Evolutionary conservation across 2,329 filamentous ascomycete species (phyloP), one percentile per base, ranked within the genome.

Genomic region (Sclerotinia nivalis): DNA sequence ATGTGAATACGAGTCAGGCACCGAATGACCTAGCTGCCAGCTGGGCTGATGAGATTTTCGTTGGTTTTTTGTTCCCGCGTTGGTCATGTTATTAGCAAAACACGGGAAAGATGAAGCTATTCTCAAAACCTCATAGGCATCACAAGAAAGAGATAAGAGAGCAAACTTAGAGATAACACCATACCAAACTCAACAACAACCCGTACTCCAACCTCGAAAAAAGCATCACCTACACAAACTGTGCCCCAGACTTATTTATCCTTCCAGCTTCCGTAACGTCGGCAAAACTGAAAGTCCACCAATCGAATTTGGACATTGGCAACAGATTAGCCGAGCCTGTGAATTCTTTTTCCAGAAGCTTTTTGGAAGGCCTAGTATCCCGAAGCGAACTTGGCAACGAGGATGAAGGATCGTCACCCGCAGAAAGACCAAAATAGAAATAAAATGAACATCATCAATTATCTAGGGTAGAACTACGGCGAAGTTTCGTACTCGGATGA

Each of bases 1-100:
- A 22, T 40, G 22, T 15, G 45, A 68, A 68, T 68, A 61, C 55
- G 66, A 52, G 66, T 62, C 54, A 68, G 45, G 31, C 43, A 49
- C 20, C 43, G 31, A 28, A 49, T 49, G 54, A 49, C 54, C 54
- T 10, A 49, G 28, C 40, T 43, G 13, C 13, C 40, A 43, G 31
- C 15, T n/a, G 25, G 13, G 47, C n/a, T 40, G 45, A 64, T 28
- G n/a, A 20, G n/a, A 64, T 64, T 25, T 50, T 52, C 13, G 47
- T 40, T 28, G 12, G 31, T 8, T 37, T 37, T 10, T 59, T 18
- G 22, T 50, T 49, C 45, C 22, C 37, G 13, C 28, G 25, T 60
- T 20, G 25, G 34, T 49, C 59, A 62, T 50, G 45, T 50, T n/a
- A n/a, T 40, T 20, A 7, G 15, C 22, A 49, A 28, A n/a, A 34